These are phyloP conservation scores for Verticillium longisporum DNA, from an alignment of 2,329 filamentous ascomycete genomes.

Conservation along the genomic window DNA sequence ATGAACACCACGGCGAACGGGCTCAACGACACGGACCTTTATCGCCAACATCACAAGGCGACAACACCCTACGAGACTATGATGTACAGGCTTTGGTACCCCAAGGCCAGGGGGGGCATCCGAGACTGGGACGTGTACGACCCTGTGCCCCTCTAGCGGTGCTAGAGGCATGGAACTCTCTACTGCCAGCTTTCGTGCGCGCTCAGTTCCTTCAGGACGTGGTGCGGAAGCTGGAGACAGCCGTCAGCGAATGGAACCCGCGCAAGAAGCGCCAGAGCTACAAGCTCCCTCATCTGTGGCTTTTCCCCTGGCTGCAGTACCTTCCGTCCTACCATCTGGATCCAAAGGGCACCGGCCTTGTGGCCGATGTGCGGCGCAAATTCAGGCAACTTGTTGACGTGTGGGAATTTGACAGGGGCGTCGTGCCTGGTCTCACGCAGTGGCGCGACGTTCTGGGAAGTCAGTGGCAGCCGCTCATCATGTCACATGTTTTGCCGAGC, in stretches of 20 bases:
- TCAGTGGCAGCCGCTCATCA: slow-evolving; percentile 54
- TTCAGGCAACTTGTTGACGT: slow-evolving; percentile 54
- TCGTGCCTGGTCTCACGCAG: slow-evolving; percentile 50
- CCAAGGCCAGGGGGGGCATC: slow-evolving; percentile 67
- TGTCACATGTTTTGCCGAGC: slow-evolving; percentile 55
- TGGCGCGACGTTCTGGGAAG: slow-evolving; percentile 54
- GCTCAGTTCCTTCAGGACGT: slow-evolving; percentile 73
- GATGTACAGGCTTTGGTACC: slow-evolving; percentile 83
- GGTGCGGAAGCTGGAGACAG: slow-evolving; percentile 68
- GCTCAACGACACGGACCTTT: slow-evolving; percentile 33
- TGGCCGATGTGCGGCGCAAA: slow-evolving; percentile 57
- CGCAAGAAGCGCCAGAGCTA: slow-evolving; percentile 49
- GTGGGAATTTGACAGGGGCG: slow-evolving; percentile 56
- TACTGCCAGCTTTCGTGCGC: slow-evolving; percentile 74
- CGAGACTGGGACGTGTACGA: slow-evolving; percentile 75
- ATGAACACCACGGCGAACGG: slow-evolving; percentile 23
- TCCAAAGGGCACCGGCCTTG: slow-evolving; percentile 52
- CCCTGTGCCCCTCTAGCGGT: slow-evolving; percentile 62
- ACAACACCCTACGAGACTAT: slow-evolving; percentile 86
- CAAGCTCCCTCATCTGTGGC: slow-evolving; percentile 64
- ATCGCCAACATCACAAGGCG: slow-evolving; percentile 52
- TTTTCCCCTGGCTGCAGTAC: slow-evolving; percentile 90
- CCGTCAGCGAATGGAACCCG: slow-evolving; percentile 78
- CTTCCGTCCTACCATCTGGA: slow-evolving; percentile 57
- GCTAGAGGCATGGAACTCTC: slow-evolving; percentile 67